These are phyloP conservation scores for Diaporthe citrichinensis DNA, from an alignment of 2,329 filamentous ascomycete genomes.

Conservation along the genomic window DNA sequence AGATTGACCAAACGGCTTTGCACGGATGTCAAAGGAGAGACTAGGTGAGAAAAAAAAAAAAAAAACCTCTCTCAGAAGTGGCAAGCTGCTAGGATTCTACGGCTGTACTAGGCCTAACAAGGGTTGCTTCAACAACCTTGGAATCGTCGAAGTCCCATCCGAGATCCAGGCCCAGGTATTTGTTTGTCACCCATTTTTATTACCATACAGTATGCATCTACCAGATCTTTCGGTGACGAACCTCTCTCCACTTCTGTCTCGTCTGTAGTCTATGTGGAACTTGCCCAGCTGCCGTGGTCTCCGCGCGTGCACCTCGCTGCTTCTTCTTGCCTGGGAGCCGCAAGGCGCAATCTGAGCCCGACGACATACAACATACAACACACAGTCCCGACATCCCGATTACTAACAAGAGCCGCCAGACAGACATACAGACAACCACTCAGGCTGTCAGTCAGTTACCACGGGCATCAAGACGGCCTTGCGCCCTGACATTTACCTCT, in stretches of 20 bases:
- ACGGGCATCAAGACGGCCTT: conserved; percentile 1
- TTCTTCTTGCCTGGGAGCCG: conserved; percentile 4
- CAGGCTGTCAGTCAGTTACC: background rate
- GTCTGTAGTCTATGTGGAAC: conserved; percentile 24
- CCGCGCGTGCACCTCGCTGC: conserved; percentile 6
- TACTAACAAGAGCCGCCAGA: background rate
- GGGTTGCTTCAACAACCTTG: conserved; percentile 29
- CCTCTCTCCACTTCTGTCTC: conserved; percentile 16
- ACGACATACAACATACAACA: conserved; percentile 3
- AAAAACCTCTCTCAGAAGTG: background rate
- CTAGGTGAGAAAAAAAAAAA: background rate
- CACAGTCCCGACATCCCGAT: background rate
- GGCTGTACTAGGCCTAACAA: conserved; percentile 14
- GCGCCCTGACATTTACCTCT: background rate
- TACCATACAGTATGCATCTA: conserved; percentile 23
- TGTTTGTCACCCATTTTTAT: conserved; percentile 23
- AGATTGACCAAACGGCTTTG: background rate
- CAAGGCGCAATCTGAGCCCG: conserved; percentile 14
- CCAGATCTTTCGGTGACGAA: conserved; percentile 22
- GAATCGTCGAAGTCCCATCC: conserved; percentile 12
- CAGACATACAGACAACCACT: background rate
- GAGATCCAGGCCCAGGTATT: conserved; percentile 10
- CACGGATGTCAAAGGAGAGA: background rate
- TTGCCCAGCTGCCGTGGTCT: conserved; percentile 1
- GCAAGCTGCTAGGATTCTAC: conserved; percentile 14